phyloP scores from a whole-genome alignment of 306 rosid genomes.

The Acmispon strigosus region DNA sequence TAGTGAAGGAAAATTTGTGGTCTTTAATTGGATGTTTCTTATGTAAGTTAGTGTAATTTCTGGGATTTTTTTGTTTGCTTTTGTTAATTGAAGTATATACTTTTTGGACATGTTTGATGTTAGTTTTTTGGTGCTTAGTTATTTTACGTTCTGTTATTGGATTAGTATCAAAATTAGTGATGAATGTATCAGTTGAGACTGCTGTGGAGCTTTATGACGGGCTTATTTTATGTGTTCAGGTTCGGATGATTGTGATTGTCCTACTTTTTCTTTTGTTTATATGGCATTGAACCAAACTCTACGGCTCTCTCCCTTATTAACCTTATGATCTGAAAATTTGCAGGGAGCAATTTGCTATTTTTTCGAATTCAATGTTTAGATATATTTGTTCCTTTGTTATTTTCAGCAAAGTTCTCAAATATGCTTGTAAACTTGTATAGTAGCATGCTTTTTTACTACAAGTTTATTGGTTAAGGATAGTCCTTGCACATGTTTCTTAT shows the following conservation, averaged over 20 bases:
- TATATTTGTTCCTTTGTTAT: background rate
- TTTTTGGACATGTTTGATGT: background rate
- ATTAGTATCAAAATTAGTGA: background rate
- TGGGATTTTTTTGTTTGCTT: background rate
- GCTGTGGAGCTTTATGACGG: background rate
- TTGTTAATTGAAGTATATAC: background rate
- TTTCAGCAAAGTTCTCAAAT: background rate
- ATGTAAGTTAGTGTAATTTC: background rate
- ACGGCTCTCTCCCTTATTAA: background rate
- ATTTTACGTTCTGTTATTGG: background rate
- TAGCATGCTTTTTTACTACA: background rate
- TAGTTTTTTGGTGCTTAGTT: background rate
- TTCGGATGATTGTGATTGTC: background rate
- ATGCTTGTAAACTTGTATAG: background rate
- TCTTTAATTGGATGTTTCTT: background rate
- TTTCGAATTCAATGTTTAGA: background rate
- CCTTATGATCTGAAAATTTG: background rate
- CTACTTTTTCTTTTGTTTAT: background rate
- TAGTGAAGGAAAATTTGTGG: background rate
- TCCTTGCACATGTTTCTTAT: background rate
- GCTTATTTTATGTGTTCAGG: background rate
- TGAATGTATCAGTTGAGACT: background rate
- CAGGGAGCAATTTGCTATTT: background rate
- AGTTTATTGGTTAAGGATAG: background rate
- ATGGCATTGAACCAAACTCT: background rate